These are phyloP conservation scores for Naganishia antarctica DNA, from an alignment of 768 basidiomycete species.

Conservation along the genomic window DNA sequence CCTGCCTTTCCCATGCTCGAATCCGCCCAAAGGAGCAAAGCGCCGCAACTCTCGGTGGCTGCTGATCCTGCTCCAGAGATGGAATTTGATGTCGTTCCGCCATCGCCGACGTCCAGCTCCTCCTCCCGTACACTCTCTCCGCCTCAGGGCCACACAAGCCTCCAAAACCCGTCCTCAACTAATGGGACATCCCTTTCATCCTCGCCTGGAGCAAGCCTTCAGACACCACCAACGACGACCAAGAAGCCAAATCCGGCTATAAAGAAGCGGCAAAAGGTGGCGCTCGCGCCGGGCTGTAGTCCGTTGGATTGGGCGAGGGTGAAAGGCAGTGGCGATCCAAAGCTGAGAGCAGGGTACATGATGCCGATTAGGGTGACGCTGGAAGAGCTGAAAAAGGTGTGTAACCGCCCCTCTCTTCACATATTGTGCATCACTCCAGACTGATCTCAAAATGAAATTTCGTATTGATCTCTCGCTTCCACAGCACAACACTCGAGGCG, in stretches of 20 bases:
- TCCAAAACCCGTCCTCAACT: background rate
- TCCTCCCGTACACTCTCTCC: slow-evolving; percentile 24
- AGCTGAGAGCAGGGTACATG: slow-evolving; percentile 52
- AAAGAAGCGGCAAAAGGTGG: slow-evolving; percentile 65
- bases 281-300: slow-evolving; percentile 82
- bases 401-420: slow-evolving; percentile 59
- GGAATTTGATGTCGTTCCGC: slow-evolving; percentile 15
- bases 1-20: slow-evolving; percentile 49
- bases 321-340: slow-evolving; percentile 72
- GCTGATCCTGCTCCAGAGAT: slow-evolving; percentile 11
- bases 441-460: no score
- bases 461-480: slow-evolving; percentile 57
- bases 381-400: slow-evolving; percentile 32
- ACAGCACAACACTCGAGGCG: slow-evolving; percentile 69
- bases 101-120: slow-evolving; percentile 22
- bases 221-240: slow-evolving; percentile 37
- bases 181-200: background rate
- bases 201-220: slow-evolving; percentile 5
- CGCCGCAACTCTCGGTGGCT: slow-evolving; percentile 27
- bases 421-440: background rate
- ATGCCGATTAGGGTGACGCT: slow-evolving; percentile 32
- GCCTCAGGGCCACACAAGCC: background rate
- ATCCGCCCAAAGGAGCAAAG: slow-evolving; percentile 47
- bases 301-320: slow-evolving; percentile 90
- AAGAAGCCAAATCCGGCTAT: slow-evolving; percentile 53